phyloP scores from a whole-genome alignment of 495 filamentous ascomycete genomes.

The Xylaria castorea region DNA sequence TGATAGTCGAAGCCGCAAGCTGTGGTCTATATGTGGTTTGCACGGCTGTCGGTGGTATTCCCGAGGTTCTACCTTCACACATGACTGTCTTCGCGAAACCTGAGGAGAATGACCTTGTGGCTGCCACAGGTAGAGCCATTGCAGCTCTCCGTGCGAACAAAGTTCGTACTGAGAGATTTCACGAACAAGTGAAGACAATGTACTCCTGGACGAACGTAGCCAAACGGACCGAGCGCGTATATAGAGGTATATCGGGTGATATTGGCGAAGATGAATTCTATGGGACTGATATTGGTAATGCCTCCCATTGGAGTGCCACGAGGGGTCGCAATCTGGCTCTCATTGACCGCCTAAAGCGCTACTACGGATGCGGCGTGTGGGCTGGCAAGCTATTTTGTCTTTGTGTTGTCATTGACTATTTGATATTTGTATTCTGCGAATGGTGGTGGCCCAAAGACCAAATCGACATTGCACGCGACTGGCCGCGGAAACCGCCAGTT shows the following conservation, averaged over 20 bases:
- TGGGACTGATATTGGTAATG: conserved; percentile 69
- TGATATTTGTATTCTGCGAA: conserved; percentile 86
- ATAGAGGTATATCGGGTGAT: conserved; percentile 85
- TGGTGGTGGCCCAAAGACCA: conserved; percentile 80
- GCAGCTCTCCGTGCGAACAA: conserved; percentile 78
- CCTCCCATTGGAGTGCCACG: conserved; percentile 75
- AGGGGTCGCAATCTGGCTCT: conserved; percentile 85
- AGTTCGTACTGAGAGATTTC: conserved; percentile 90
- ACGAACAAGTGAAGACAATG: conserved; percentile 96
- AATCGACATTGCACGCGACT: conserved; percentile 88
- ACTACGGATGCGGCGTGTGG: conserved; percentile 99
- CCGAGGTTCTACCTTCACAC: conserved; percentile 88
- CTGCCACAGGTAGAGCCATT: conserved; percentile 83
- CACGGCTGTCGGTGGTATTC: conserved; percentile 94
- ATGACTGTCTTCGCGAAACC: conserved; percentile 96
- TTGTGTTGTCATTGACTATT: conserved; percentile 90
- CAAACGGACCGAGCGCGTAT: conserved; percentile 89
- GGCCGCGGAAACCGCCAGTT: conserved; percentile 74
- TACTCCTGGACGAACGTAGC: conserved; percentile 98
- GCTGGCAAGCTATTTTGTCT: conserved; percentile 96
- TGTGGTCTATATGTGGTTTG: conserved; percentile 97
- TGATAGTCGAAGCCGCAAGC: conserved; percentile 94
- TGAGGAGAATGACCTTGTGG: conserved; percentile 88
- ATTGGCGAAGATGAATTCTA: conserved; percentile 88
- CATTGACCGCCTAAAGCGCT: conserved; percentile 91